Evolutionary conservation across 2,329 filamentous ascomycete genomes (phyloP).

Genomic region (Fusarium buxicola): DNA sequence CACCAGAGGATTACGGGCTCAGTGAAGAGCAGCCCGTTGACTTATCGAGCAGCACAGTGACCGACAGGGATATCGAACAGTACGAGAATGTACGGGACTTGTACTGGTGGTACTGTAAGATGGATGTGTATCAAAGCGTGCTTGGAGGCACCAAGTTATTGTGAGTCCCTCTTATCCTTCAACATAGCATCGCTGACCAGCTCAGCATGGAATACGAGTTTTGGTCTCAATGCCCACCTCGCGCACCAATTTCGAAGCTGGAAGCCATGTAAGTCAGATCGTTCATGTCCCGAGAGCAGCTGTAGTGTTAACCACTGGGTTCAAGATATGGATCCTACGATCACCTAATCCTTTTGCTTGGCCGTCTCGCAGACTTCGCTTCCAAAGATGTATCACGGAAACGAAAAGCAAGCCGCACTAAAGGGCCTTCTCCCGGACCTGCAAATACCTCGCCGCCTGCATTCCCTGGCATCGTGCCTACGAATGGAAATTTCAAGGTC

Average conservation of each 20-base stretch:
- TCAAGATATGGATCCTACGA: constrained; percentile 87
- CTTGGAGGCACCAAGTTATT: constrained; percentile 86
- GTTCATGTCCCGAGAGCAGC: no score
- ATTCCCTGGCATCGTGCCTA: constrained; percentile 68
- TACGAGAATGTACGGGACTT: constrained; percentile 87
- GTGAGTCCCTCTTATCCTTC: constrained; percentile 64
- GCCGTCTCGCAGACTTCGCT: constrained; percentile 81
- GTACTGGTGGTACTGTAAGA: constrained; percentile 96
- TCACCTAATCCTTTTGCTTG: constrained; percentile 84
- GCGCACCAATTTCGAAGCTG: constrained; percentile 80
- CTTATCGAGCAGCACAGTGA: constrained; percentile 44
- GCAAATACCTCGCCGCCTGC: constrained; percentile 52
- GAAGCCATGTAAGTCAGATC: constrained; percentile 72
- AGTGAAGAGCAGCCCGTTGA: constrained; percentile 45
- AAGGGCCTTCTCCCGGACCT: constrained; percentile 46
- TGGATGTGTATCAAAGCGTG: constrained; percentile 92
- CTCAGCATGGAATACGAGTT: constrained; percentile 79
- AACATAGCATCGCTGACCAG: constrained; percentile 33
- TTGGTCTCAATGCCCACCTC: constrained; percentile 90
- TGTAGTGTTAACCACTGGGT: constrained; percentile 41
- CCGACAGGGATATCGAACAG: constrained; percentile 76
- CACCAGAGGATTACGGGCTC: constrained; percentile 54
- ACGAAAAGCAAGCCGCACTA: constrained; percentile 64
- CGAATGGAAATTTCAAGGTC: constrained; percentile 60
- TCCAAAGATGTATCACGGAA: constrained; percentile 84